These are phyloP conservation scores for Tanacetum coccineum DNA, from an alignment of 129 eudicot genomes.

Conservation along the genomic window DNA sequence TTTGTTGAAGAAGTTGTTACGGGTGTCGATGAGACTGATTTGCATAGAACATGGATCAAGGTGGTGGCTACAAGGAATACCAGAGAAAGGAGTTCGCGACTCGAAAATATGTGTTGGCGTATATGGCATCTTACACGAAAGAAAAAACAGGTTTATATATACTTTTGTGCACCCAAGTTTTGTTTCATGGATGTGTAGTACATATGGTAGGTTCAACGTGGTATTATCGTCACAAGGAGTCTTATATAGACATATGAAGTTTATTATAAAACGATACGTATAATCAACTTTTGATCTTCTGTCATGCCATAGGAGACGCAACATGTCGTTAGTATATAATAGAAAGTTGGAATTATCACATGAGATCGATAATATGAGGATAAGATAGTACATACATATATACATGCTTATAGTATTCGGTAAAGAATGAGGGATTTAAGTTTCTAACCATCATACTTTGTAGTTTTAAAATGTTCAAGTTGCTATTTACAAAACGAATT, in stretches of 20 bases:
- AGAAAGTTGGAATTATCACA: too few species aligned
- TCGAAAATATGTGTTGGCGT: slow-evolving; percentile 96
- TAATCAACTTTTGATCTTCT: not conserved
- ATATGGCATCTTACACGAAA: slow-evolving; percentile 96
- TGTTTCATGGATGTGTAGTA: too few species aligned
- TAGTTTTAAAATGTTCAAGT: not conserved
- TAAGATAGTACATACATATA: not conserved
- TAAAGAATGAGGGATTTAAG: too few species aligned
- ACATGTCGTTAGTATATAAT: too few species aligned
- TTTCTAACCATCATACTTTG: not conserved
- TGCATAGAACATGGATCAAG: slow-evolving; percentile 89
- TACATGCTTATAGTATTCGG: not conserved
- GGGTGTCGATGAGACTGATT: slow-evolving; percentile 78
- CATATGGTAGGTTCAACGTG: too few species aligned
- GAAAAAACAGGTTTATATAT: slow-evolving; percentile 63
- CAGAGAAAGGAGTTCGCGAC: slow-evolving; percentile 68
- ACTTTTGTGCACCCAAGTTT: not conserved
- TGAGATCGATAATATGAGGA: not conserved
- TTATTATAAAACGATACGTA: not conserved
- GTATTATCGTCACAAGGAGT: too few species aligned
- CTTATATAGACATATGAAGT: too few species aligned
- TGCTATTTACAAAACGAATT: too few species aligned
- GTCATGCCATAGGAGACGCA: too few species aligned
- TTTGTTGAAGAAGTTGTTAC: slow-evolving; percentile 86
- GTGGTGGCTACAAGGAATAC: slow-evolving; percentile 83